Conservation (phyloP, 352 stramenopile genomes). For the Phytopythium litorale region DNA sequence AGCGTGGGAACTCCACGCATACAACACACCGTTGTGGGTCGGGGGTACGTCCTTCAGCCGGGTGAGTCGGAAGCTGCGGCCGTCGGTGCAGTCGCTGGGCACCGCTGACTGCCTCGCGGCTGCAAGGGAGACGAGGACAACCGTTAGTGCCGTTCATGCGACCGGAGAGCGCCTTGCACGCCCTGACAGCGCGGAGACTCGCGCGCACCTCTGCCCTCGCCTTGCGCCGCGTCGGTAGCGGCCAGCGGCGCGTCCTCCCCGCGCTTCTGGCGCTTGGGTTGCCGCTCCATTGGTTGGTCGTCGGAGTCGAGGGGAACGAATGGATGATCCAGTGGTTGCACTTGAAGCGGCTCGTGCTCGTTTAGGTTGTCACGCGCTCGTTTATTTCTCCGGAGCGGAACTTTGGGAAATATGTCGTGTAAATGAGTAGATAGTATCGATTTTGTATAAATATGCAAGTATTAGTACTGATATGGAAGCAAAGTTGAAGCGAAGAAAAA, state of each 20-base stretch:
- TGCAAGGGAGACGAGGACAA: neutral
- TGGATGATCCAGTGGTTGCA: neutral
- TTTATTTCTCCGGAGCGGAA: too few species aligned
- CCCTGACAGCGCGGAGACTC: neutral
- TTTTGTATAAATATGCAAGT: too few species aligned
- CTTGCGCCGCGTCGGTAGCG: neutral
- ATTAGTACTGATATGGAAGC: too few species aligned
- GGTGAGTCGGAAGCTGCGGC: slow-evolving; percentile 33
- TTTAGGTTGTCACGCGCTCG: neutral
- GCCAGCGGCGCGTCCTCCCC: neutral
- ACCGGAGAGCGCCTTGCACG: neutral
- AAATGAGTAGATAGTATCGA: too few species aligned
- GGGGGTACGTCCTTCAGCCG: slow-evolving; percentile 25
- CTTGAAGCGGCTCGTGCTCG: neutral
- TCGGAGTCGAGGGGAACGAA: neutral
- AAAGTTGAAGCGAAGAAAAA: too few species aligned
- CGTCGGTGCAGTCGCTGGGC: neutral
- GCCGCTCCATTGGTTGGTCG: slow-evolving; percentile 1
- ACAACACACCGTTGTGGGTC: slow-evolving; percentile 42
- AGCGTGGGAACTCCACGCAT: neutral
- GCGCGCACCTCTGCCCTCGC: neutral
- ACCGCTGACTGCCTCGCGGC: too few species aligned
- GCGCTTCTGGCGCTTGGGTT: slow-evolving; percentile 7
- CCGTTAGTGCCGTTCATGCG: neutral
- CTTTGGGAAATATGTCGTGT: too few species aligned